These are phyloP conservation scores for Stereocaulon alpinum DNA, from an alignment of 495 filamentous ascomycete species.

Conservation along the genomic window DNA sequence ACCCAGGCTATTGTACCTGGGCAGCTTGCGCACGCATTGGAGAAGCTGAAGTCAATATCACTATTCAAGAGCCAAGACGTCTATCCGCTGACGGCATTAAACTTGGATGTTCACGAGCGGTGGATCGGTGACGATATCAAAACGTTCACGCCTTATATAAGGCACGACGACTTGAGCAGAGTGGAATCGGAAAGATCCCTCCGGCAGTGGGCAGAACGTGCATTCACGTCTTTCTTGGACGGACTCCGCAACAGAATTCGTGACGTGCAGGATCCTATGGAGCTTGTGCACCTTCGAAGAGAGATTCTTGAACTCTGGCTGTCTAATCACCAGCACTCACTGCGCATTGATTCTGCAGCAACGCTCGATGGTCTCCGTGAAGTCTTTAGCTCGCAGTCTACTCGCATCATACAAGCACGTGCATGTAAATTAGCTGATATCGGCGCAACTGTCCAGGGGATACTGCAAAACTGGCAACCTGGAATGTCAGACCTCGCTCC, in stretches of 20 bases:
- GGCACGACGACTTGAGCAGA: constrained; percentile 66
- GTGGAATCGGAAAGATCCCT: constrained; percentile 54
- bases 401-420: constrained; percentile 47
- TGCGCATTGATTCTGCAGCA: constrained; percentile 46
- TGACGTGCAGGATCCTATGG: constrained; percentile 49
- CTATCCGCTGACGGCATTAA: constrained; percentile 52
- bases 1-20: constrained; percentile 65
- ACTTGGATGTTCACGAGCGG: constrained; percentile 67
- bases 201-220: constrained; percentile 61
- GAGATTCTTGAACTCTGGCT: constrained; percentile 70
- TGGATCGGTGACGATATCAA: constrained; percentile 79
- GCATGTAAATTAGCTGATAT: constrained; percentile 48
- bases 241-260: constrained; percentile 48
- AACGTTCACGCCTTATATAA: constrained; percentile 83
- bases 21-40: constrained; percentile 59
- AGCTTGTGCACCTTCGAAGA: constrained; percentile 56
- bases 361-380: constrained; percentile 59
- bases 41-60: constrained; percentile 54
- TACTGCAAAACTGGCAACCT: constrained; percentile 42
- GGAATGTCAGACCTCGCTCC: constrained; percentile 36
- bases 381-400: constrained; percentile 55
- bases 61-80: constrained; percentile 62
- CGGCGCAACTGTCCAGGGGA: constrained; percentile 34
- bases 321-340: constrained; percentile 29
- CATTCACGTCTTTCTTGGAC: constrained; percentile 51